Percentiles rank a stretch among this genome's conserved stretches.
Conservation (phyloP, 371 early-diverging fungal genomes). For the Basidiobolus heterosporus region DNA sequence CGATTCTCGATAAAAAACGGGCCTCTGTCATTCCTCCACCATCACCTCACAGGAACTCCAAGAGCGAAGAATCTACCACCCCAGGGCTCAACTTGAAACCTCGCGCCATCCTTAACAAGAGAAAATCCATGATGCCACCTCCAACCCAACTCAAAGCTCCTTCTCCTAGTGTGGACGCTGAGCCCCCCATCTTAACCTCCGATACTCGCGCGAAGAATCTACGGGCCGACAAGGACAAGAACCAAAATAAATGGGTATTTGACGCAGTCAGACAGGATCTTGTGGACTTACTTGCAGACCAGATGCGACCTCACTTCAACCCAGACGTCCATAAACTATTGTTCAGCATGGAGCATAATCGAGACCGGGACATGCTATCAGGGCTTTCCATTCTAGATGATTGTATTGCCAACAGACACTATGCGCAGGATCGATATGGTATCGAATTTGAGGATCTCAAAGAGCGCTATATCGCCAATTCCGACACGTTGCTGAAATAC, state of each 20-base stretch:
- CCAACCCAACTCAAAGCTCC: background rate
- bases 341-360: conserved; percentile 68
- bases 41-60: background rate
- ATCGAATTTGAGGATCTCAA: conserved; percentile 27
- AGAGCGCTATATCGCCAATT: conserved; percentile 35
- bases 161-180: background rate
- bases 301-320: conserved; percentile 39
- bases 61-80: background rate
- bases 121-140: background rate
- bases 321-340: conserved; percentile 32
- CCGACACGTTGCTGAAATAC: conserved; percentile 69
- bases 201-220: conserved; percentile 48
- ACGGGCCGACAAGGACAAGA: conserved; percentile 52
- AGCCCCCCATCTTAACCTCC: conserved; percentile 36
- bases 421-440: conserved; percentile 21
- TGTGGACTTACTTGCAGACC: conserved; percentile 34
- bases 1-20: background rate
- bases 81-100: background rate
- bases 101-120: background rate
- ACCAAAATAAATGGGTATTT: conserved; percentile 45
- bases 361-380: conserved; percentile 52
- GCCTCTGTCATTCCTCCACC: no score
- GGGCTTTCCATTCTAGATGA: conserved; percentile 54
- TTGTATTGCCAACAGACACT: conserved; percentile 23
- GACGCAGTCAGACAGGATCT: conserved; percentile 59